These are phyloP conservation scores for Mycena pura DNA, from an alignment of 768 basidiomycete genomes.

Conservation along the genomic window DNA sequence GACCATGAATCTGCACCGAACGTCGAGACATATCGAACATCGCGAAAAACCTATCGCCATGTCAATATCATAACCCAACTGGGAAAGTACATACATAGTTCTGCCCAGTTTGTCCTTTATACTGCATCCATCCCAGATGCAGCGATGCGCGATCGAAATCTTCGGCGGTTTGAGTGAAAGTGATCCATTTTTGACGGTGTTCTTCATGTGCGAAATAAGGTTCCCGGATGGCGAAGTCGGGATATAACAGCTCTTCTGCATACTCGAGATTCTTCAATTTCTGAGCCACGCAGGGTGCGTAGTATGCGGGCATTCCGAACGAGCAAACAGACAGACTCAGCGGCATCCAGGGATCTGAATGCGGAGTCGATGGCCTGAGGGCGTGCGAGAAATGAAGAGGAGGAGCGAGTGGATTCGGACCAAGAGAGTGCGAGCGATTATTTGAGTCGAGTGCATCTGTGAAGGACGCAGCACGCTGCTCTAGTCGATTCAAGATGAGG, in stretches of 20 bases:
- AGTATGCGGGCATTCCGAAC: constrained; percentile 19
- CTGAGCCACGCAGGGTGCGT: constrained; percentile 16
- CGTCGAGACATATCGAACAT: constrained; percentile 7
- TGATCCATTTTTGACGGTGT: constrained; percentile 15
- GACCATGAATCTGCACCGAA: constrained; percentile 12
- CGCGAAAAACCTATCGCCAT: constrained; percentile 7
- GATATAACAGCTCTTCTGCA: constrained; percentile 23
- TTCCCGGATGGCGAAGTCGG: constrained; percentile 22
- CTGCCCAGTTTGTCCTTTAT: constrained; percentile 22
- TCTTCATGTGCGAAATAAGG: constrained; percentile 16
- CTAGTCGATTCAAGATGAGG: too few species aligned
- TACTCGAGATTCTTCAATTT: constrained; percentile 3
- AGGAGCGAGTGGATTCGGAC: too few species aligned
- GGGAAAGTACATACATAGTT: constrained; percentile 15
- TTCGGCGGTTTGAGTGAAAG: not conserved
- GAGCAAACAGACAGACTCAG: constrained; percentile 8
- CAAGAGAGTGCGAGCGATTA: too few species aligned
- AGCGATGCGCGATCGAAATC: not conserved
- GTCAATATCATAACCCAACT: not conserved
- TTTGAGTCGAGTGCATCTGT: too few species aligned
- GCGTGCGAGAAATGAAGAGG: not conserved
- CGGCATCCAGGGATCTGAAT: constrained; percentile 6
- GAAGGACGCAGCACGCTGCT: too few species aligned
- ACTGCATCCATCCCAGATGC: constrained; percentile 10
- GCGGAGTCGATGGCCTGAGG: not conserved